These are phyloP conservation scores for Limnanthes douglasii DNA, from an alignment of 345 rosid species.

Conservation along the genomic window DNA sequence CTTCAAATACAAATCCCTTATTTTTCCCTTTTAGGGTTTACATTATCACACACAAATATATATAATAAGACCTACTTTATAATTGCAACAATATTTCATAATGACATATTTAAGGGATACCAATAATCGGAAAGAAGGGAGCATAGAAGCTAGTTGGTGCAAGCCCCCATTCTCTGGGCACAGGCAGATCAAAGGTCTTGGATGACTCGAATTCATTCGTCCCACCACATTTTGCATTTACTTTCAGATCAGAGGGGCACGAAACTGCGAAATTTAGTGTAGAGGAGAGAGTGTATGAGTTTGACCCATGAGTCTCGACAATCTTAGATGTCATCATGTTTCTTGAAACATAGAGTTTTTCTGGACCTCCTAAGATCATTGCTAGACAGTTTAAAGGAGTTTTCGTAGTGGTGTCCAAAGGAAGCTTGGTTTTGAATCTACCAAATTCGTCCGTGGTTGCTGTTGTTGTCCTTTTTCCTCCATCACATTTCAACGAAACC, in stretches of 20 bases:
- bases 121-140: constrained; percentile 73
- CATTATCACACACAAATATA: too few species aligned
- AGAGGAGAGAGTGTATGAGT: constrained; percentile 32
- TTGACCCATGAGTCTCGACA: constrained; percentile 12
- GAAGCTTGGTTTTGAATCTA: constrained; percentile 39
- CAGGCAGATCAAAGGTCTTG: constrained; percentile 61
- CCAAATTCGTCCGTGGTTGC: constrained; percentile 34
- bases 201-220: constrained; percentile 24
- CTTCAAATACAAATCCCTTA: too few species aligned
- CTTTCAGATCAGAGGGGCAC: constrained; percentile 16
- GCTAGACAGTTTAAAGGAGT: constrained; percentile 34
- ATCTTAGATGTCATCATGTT: constrained; percentile 30
- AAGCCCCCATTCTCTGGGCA: constrained; percentile 78
- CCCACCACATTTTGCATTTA: constrained; percentile 10
- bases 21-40: too few species aligned
- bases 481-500: constrained; percentile 47
- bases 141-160: constrained; percentile 76
- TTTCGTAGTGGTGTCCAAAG: constrained; percentile 7
- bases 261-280: constrained; percentile 47
- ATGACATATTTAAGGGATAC: constrained; percentile 77
- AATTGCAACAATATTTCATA: too few species aligned
- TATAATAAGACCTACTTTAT: too few species aligned
- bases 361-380: constrained; percentile 40
- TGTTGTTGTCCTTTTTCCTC: constrained; percentile 20
- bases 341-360: constrained; percentile 34